These are phyloP conservation scores for Dryas integrifolia DNA, from an alignment of 331 rosid species.

Conservation along the genomic window DNA sequence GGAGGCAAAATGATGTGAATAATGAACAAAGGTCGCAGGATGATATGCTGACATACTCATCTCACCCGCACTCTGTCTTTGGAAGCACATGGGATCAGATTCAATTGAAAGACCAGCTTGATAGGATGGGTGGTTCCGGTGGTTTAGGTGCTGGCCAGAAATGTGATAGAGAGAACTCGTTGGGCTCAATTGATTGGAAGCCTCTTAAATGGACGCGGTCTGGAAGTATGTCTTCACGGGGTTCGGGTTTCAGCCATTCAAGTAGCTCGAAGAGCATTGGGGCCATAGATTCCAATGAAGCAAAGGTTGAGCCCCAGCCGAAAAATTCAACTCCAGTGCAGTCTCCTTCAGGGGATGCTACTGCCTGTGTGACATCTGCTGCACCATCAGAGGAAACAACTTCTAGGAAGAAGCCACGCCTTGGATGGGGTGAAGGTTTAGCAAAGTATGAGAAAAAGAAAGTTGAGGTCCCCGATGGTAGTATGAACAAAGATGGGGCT, in stretches of 20 bases:
- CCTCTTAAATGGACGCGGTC: constrained; percentile 87
- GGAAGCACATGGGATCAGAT: constrained; percentile 68
- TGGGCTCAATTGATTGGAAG: constrained; percentile 77
- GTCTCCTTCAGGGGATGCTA: constrained; percentile 74
- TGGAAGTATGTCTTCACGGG: constrained; percentile 85
- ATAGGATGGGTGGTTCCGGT: constrained; percentile 53
- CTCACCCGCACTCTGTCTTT: constrained; percentile 57
- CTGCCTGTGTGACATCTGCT: constrained; percentile 67
- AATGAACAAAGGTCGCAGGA: constrained; percentile 66
- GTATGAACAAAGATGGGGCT: constrained; percentile 51
- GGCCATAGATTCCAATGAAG: constrained; percentile 57
- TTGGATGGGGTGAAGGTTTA: constrained; percentile 97
- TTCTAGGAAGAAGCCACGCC: constrained; percentile 87
- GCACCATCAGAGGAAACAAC: constrained; percentile 63
- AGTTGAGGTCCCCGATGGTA: constrained; percentile 69
- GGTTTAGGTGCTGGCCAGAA: constrained; percentile 56
- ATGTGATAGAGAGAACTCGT: constrained; percentile 58
- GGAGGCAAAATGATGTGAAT: constrained; percentile 59
- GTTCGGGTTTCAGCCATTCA: constrained; percentile 81
- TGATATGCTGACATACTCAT: constrained; percentile 48
- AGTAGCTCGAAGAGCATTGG: constrained; percentile 69
- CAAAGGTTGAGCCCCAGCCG: constrained; percentile 50
- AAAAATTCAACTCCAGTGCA: constrained; percentile 53
- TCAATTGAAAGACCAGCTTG: constrained; percentile 67
- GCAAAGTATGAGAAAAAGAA: constrained; percentile 95